These are phyloP conservation scores for Nadsonia starkeyi-henricii DNA, from an alignment of 1,139 yeast genomes.

Conservation along the genomic window DNA sequence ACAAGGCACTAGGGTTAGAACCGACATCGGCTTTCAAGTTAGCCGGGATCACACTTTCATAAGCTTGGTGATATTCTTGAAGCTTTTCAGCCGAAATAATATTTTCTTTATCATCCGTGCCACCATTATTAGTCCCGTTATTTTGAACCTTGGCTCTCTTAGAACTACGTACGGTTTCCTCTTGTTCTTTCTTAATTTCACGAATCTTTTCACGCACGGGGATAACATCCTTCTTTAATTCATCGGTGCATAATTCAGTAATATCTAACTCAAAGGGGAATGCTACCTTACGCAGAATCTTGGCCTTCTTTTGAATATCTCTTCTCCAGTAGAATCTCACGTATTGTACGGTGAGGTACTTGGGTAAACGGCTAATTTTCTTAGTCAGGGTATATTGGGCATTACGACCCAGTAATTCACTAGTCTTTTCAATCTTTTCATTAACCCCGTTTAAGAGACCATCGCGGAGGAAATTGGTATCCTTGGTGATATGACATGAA, in stretches of 20 bases:
- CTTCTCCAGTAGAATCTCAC: constrained; percentile 94
- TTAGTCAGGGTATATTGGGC: constrained; percentile 58
- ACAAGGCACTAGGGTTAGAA: constrained; percentile 78
- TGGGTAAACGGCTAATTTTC: constrained; percentile 69
- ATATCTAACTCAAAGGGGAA: constrained; percentile 90
- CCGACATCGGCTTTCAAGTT: constrained; percentile 32
- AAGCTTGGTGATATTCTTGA: constrained; percentile 22
- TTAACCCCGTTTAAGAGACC: constrained; percentile 65
- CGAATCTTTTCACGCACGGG: constrained; percentile 67
- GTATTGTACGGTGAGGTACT: constrained; percentile 77
- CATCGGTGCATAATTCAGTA: constrained; percentile 70
- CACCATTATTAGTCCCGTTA: constrained; percentile 18
- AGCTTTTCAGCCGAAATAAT: constrained; percentile 24
- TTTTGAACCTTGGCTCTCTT: constrained; percentile 42
- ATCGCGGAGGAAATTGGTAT: constrained; percentile 78
- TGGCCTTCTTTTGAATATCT: constrained; percentile 80
- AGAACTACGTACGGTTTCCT: constrained; percentile 59
- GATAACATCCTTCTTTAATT: constrained; percentile 50
- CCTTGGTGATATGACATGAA: constrained; percentile 75
- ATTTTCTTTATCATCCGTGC: constrained; percentile 21
- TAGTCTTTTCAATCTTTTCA: constrained; percentile 67
- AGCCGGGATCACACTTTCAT: constrained; percentile 19
- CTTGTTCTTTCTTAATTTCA: constrained; percentile 60
- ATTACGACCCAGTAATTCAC: constrained; percentile 53
- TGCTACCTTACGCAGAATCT: constrained; percentile 82